Evolutionary conservation across 108 stramenopile species (phyloP), one percentile per base, ranked within the genome.

Genomic region (Skeletonema costatum): DNA sequence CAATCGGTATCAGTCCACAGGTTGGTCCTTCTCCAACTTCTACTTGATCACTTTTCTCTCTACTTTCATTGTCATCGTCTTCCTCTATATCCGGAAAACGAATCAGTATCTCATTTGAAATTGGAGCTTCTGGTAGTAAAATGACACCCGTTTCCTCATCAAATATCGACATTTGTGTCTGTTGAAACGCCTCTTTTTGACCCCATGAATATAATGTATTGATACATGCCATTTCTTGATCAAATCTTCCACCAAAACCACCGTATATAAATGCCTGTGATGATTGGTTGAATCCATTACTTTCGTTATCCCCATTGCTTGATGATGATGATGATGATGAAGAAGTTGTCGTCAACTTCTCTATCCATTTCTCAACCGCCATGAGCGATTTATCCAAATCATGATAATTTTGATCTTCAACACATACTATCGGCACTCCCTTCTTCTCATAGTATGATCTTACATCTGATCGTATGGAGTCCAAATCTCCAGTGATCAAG

Each of bases 401-500:
- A 75, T 97, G 96, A 81, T 75, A 82, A 76, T 97, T 84, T 82
- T 97, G 95, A 75, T 86, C 81, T 17, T 81, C 70, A 72, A 92
- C 87, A 46, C 71, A 73, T 41, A 86, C 70, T 48, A 96, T 83
- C 2, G 53, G 33, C 13, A 87, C 86, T 32, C 87, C 88, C 30
- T 68, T 69, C 16, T 73, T 39, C 66, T 86, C 77, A 68, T 95
- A 97, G 66, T 92, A 88, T 12, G 61, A 67, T 19, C 81, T 80
- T 8, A 97, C 96, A 53, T 89, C 64, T 5, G 82, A 74, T 16
- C 83, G 64, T 62, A 98, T 65, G 1, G 95, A 96, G 82, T 98
- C 98, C 70, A 98, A 85, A 87, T 98, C 98, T 13, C 98, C 98
- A 8, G 90, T 86, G 62, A 98, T 96, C 14, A 86, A 73, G 66